phyloP scores from a whole-genome alignment of 768 basidiomycete species.

The Phylloporus rhodoxanthus region DNA sequence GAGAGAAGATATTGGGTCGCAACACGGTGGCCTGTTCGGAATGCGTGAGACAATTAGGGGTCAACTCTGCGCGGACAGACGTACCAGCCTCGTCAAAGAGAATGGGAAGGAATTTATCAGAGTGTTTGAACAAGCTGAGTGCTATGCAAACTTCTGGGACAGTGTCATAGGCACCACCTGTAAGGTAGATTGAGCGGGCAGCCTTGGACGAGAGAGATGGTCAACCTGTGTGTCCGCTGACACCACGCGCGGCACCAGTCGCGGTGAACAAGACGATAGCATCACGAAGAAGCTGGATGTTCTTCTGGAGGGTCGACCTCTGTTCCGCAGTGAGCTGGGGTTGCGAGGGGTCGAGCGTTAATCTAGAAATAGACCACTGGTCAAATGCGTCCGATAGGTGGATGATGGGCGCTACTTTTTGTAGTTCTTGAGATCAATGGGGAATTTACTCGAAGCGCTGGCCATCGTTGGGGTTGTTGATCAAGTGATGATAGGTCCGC shows the following conservation, averaged over 20 bases:
- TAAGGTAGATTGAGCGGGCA: slow-evolving; percentile 12
- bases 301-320: slow-evolving; percentile 50
- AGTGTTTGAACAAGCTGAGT: slow-evolving; percentile 61
- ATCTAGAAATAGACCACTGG: slow-evolving; percentile 35
- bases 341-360: slow-evolving; percentile 67
- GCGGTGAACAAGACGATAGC: slow-evolving; percentile 83
- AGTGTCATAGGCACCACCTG: slow-evolving; percentile 65
- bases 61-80: slow-evolving; percentile 14
- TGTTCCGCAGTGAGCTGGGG: slow-evolving; percentile 59
- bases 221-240: slow-evolving; percentile 77
- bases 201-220: not conserved
- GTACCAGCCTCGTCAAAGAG: slow-evolving; percentile 79
- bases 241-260: slow-evolving; percentile 78
- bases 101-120: slow-evolving; percentile 58
- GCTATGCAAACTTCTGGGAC: slow-evolving; percentile 82
- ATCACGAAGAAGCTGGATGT: slow-evolving; percentile 81
- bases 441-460: slow-evolving; percentile 47
- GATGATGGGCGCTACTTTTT: slow-evolving; percentile 48
- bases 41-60: not conserved
- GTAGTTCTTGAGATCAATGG: slow-evolving; percentile 72
- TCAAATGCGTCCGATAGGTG: slow-evolving; percentile 1
- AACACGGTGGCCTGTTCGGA: slow-evolving; percentile 68
- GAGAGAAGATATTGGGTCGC: slow-evolving; percentile 85
- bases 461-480: slow-evolving; percentile 31
- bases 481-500: not conserved